These are phyloP conservation scores for Penicillium sp. DNA, from an alignment of 2,329 filamentous ascomycete species.

Conservation along the genomic window DNA sequence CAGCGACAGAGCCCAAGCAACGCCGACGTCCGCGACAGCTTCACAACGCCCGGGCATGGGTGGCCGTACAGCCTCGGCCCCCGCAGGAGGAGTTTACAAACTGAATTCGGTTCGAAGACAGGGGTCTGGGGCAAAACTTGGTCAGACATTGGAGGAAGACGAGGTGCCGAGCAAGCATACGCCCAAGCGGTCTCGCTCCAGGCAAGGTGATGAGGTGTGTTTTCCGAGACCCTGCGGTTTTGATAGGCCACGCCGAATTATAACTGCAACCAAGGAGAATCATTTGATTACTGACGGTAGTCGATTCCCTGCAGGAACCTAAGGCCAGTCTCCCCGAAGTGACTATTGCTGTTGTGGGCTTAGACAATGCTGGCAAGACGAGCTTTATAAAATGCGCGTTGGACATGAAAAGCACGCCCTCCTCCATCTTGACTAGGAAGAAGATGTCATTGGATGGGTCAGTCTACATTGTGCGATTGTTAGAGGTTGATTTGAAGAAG, in stretches of 20 bases:
- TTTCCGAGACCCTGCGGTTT: background rate
- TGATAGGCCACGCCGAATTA: background rate
- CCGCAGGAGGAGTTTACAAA: constrained; percentile 30
- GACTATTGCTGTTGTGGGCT: constrained; percentile 59
- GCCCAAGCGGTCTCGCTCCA: constrained; percentile 12
- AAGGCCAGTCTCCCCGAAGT: constrained; percentile 50
- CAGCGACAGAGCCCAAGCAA: constrained; percentile 32
- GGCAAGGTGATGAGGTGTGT: constrained; percentile 30
- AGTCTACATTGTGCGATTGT: constrained; percentile 56
- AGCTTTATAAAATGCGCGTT: constrained; percentile 60
- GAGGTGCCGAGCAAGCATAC: constrained; percentile 21
- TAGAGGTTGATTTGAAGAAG: constrained; percentile 56
- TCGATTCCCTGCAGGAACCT: constrained; percentile 17
- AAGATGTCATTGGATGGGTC: constrained; percentile 58
- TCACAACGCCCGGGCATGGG: constrained; percentile 34
- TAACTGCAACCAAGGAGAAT: background rate
- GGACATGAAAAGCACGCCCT: constrained; percentile 49
- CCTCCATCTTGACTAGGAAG: constrained; percentile 46
- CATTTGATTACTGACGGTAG: constrained; percentile 12
- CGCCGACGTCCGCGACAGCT: constrained; percentile 14
- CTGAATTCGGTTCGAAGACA: constrained; percentile 24
- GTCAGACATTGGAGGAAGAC: constrained; percentile 33
- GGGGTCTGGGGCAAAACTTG: constrained; percentile 18
- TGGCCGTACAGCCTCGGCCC: constrained; percentile 37
- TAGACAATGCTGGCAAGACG: constrained; percentile 56